Evolutionary conservation across 495 filamentous ascomycete genomes (phyloP).

Genomic region (Wilcoxina mikolae): DNA sequence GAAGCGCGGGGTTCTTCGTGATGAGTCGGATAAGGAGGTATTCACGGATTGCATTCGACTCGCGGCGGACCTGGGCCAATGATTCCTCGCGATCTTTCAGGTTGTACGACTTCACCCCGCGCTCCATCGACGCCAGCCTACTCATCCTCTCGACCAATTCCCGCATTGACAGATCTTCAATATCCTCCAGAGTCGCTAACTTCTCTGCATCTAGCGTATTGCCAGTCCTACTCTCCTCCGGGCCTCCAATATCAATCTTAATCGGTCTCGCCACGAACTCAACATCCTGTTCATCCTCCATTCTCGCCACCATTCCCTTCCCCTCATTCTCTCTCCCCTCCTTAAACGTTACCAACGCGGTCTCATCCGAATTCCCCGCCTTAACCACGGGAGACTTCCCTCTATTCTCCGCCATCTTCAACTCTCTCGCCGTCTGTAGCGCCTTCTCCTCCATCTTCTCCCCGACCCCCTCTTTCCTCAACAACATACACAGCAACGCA

Average conservation of each 20-base stretch:
- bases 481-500: slow-evolving; percentile 18
- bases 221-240: not conserved
- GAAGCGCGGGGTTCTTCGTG: slow-evolving; percentile 35
- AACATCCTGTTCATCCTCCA: slow-evolving; percentile 1
- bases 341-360: not conserved
- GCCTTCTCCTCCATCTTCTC: slow-evolving; percentile 4
- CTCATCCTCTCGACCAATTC: not conserved
- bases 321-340: not conserved
- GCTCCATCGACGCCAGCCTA: not conserved
- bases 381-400: not conserved
- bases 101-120: not conserved
- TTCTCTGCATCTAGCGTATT: not conserved
- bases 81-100: slow-evolving; percentile 32
- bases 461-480: slow-evolving; percentile 21
- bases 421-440: slow-evolving; percentile 21
- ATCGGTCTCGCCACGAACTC: not conserved
- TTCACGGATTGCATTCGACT: slow-evolving; percentile 34
- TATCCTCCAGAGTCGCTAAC: not conserved
- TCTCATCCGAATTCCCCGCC: not conserved
- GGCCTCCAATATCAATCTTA: not conserved
- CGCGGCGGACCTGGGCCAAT: slow-evolving; percentile 29
- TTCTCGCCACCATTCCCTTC: not conserved
- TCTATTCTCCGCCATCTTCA: slow-evolving; percentile 6
- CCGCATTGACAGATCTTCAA: not conserved
- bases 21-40: slow-evolving; percentile 39